Evolutionary conservation across 345 rosid species (phyloP), one percentile per base, ranked within the genome.

Genomic region (Populus deltoides): DNA sequence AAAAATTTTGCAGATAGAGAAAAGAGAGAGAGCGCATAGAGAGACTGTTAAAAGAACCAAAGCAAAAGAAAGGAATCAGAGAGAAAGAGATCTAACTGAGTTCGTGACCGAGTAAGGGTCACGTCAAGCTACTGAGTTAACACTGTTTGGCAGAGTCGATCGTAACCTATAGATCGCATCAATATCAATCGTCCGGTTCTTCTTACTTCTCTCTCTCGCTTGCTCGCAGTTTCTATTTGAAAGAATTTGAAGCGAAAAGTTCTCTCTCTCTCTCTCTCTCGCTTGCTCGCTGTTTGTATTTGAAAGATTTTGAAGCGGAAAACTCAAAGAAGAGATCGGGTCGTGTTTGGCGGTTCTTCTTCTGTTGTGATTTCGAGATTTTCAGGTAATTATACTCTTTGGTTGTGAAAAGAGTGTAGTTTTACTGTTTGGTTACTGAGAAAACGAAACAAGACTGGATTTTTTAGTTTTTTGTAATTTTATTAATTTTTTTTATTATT

Each of bases 51-150:
- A 41, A 29, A 59, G 27, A 55, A 12, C 45, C 27, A 22, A 27
- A 65, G 70, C 73, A 10, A 77, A 67, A 70, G 83, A 75, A 41
- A 75, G 78, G 29, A 69, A 69, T 70, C 75, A 61, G 80, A 71
- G 77, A 72, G 78, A 71, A 79, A 70, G 81, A 66, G 84, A 82
- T 83, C 85, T 86, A 83, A 87, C 89, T 86, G 90, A 81, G 86
- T 81, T 79, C 11, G 65, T 65, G 75, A 69, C 62, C 82, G 86
- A 78, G 82, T 80, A 63, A 72, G 78, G 66, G 85, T 84, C 80
- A 61, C 80, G 70, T 62, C 80, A 25, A 6, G 9, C 22, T 31
- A 10, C 33, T 62, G 39, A 61, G 80, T 85, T 85, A 84, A 74
- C 78, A 68, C 75, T 86, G 59, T 36, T 83, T 55, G 22, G 3